Evolutionary conservation across 2,329 filamentous ascomycete species (phyloP).

Genomic region (Dissoconium aciculare): DNA sequence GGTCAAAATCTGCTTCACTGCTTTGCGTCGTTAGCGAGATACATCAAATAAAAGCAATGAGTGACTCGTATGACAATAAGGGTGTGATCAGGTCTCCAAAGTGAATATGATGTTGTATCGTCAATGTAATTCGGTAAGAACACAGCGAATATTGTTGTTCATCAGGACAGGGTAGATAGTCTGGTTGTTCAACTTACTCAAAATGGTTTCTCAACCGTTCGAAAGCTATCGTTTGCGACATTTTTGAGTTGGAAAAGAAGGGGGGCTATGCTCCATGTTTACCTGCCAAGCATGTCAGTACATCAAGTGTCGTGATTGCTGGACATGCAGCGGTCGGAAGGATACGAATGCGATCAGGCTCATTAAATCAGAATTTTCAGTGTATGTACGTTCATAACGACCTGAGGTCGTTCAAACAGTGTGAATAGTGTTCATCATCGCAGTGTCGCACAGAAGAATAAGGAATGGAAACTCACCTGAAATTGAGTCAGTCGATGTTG

Average conservation of each 20-base stretch:
- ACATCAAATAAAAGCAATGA: no score
- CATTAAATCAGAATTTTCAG: conserved; percentile 50
- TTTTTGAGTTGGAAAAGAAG: no score
- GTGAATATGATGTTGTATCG: conserved; percentile 8
- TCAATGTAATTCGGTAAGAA: conserved; percentile 41
- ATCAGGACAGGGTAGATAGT: conserved; percentile 34
- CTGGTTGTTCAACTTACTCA: no score
- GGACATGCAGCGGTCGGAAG: background rate
- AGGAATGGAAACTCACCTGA: conserved; percentile 11
- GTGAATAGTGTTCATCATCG: conserved; percentile 57
- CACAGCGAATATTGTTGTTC: conserved; percentile 47
- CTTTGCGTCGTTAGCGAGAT: no score
- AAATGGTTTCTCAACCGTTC: no score
- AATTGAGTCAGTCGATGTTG: conserved; percentile 10
- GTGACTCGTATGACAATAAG: no score
- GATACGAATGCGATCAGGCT: conserved; percentile 1
- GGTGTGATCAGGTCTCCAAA: conserved; percentile 10
- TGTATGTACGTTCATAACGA: conserved; percentile 43
- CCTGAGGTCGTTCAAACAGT: conserved; percentile 48
- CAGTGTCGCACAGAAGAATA: conserved; percentile 21
- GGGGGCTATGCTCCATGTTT: no score
- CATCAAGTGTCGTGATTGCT: background rate
- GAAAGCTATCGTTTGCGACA: no score
- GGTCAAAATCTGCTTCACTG: no score
- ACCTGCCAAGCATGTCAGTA: no score